A percentile compares a stretch with the other conserved stretches of the same genome.
Conservation (phyloP, 1,284 basidiomycete genomes). For the Trichosporon asahii region DNA sequence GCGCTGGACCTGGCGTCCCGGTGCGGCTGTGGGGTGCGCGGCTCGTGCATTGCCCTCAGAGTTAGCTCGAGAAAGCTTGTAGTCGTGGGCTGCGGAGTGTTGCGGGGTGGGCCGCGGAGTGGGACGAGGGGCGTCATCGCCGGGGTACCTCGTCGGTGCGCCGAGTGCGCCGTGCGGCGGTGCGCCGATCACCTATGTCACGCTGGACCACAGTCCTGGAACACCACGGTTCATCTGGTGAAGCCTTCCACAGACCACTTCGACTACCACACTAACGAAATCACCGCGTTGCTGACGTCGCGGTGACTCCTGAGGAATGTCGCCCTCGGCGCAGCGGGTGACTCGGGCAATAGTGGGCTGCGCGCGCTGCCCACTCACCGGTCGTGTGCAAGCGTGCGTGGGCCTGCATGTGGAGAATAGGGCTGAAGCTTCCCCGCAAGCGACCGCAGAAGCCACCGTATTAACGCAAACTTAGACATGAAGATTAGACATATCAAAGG, state of each 20-base stretch:
- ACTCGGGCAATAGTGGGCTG: not conserved
- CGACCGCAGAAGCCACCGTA: not conserved
- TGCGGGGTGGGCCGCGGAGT: not conserved
- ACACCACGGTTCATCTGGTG: not conserved
- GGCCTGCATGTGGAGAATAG: not conserved
- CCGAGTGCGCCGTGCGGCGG: too few species aligned
- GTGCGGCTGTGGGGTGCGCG: not conserved
- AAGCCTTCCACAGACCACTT: too few species aligned
- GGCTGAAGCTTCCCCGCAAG: not conserved
- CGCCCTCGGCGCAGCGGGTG: not conserved
- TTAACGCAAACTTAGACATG: not conserved
- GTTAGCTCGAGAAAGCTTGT: not conserved
- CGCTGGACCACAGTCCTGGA: not conserved
- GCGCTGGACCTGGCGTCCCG: not conserved
- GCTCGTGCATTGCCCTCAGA: not conserved
- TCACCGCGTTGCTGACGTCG: not conserved
- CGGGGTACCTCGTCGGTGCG: not conserved
- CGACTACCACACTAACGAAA: too few species aligned
- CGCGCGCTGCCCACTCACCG: not conserved
- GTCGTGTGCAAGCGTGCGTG: not conserved
- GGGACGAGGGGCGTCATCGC: not conserved
- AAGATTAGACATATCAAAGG: conserved; percentile 1
- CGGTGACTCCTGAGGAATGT: not conserved
- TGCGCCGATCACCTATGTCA: too few species aligned
- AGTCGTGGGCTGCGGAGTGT: not conserved